Base-by-base conservation (phyloP, 345 rosid genomes). In the Populus euphratica region DNA sequence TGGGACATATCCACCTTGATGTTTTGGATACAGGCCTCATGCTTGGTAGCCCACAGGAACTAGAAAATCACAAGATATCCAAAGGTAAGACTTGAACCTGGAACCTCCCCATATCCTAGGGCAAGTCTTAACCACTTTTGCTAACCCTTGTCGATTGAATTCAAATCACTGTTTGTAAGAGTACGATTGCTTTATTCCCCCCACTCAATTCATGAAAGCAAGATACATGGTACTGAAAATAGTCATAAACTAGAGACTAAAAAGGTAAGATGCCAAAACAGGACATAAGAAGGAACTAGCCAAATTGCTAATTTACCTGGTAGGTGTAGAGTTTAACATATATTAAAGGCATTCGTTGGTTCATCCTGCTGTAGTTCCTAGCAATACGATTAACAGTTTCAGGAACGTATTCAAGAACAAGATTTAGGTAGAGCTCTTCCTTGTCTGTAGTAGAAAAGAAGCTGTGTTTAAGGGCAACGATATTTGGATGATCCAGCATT, bases 391-490 rank as follows among this genome's bases (percentile, higher is more conserved):
- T 85, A 38, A 96, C 89, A 78, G 97, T 92, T 86, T 96, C 99
- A 18, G 99, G 94, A 56, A 96, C 94, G 89, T 88, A 93, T 82
- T 96, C 99, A 54, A 96, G 94, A 49, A 96, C 99, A 75, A 96
- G 97, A 86, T 95, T 95, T 31, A 95, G 90, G 83, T 96, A 96
- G 72, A 96, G 91, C 83, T 93, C 98, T 77, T 96, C 97, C 87
- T 92, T 92, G 85, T 96, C 94, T 10, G 98, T 92, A 11, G 96
- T 93, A 13, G 98, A 96, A 82, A 91, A 96, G 91, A 96, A 96
- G 80, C 89, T 90, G 75, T 93, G 96, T 84, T 93, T 92, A 68
- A 93, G 96, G 68, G 88, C 84, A 79, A 93, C 98, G 18, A 92
- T 86, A 87, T 96, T 96, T 67, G 94, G 98, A 88, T 96, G 98